These are phyloP conservation scores for Lathyrus aphaca DNA, from an alignment of 306 rosid genomes.

Conservation along the genomic window DNA sequence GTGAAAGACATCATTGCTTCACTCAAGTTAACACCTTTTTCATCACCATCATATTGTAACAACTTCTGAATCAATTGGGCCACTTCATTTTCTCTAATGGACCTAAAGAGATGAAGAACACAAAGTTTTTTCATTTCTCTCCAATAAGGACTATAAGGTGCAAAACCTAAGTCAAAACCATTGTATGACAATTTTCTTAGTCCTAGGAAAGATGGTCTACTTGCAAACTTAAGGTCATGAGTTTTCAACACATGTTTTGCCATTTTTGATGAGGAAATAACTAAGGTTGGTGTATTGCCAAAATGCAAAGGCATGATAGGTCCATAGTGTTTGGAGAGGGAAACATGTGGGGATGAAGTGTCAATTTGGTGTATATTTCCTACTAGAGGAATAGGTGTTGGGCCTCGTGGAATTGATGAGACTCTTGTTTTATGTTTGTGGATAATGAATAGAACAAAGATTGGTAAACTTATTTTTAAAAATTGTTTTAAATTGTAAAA, in stretches of 20 bases:
- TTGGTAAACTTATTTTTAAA: background rate
- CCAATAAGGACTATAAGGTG: slow-evolving; percentile 55
- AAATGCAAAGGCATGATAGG: slow-evolving; percentile 57
- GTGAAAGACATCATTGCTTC: slow-evolving; percentile 40
- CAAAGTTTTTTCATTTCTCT: slow-evolving; percentile 52
- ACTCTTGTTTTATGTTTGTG: background rate
- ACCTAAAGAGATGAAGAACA: slow-evolving; percentile 45
- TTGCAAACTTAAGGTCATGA: slow-evolving; percentile 49
- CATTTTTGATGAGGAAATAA: slow-evolving; percentile 41
- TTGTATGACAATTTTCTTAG: slow-evolving; percentile 46
- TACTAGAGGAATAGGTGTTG: slow-evolving; percentile 57
- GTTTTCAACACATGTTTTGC: slow-evolving; percentile 46
- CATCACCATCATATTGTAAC: background rate
- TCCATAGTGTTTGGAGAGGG: slow-evolving; percentile 46
- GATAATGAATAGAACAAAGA: slow-evolving; percentile 24
- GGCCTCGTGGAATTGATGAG: slow-evolving; percentile 48
- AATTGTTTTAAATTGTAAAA: too few relatives aligned
- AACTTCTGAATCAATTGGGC: slow-evolving; percentile 32
- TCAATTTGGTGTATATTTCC: slow-evolving; percentile 61
- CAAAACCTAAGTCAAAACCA: slow-evolving; percentile 47
- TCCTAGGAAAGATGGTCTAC: slow-evolving; percentile 43
- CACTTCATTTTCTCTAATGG: slow-evolving; percentile 44
- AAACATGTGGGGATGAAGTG: slow-evolving; percentile 34
- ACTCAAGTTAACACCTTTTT: slow-evolving; percentile 29
- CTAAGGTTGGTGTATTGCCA: slow-evolving; percentile 34